phyloP scores from a whole-genome alignment of 371 early-diverging fungal species.

The Circinella umbellata region DNA sequence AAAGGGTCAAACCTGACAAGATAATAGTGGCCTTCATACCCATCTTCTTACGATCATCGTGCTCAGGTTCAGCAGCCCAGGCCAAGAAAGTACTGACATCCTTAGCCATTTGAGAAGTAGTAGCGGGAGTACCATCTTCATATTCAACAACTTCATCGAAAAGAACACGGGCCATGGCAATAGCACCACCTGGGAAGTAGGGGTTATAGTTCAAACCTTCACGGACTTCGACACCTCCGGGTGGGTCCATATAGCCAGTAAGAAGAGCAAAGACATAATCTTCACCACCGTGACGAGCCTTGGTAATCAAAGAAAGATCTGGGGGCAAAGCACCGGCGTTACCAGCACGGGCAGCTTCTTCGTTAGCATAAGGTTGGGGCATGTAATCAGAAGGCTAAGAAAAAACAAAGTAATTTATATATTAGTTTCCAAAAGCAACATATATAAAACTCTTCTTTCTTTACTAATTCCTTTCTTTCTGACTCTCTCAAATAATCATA shows the following conservation, averaged over 20 bases:
- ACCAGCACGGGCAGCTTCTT: constrained; percentile 95
- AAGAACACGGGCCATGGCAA: constrained; percentile 95
- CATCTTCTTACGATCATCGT: constrained; percentile 96
- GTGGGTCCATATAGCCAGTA: constrained; percentile 95
- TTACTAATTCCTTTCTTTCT: not conserved
- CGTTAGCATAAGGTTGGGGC: constrained; percentile 95
- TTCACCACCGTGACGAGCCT: constrained; percentile 96
- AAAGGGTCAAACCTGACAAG: constrained; percentile 55
- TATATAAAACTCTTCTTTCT: not conserved
- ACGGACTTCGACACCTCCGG: constrained; percentile 93
- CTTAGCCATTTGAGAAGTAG: constrained; percentile 97
- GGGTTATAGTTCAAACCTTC: constrained; percentile 98
- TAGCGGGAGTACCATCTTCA: constrained; percentile 98
- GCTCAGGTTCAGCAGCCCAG: constrained; percentile 97
- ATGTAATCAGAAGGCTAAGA: constrained; percentile 87
- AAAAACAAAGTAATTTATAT: not conserved
- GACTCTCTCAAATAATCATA: no score
- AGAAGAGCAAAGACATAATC: constrained; percentile 96
- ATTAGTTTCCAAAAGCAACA: no score
- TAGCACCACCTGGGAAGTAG: constrained; percentile 99
- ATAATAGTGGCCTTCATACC: constrained; percentile 90
- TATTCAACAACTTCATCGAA: constrained; percentile 96
- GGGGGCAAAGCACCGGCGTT: constrained; percentile 97
- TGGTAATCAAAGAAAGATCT: constrained; percentile 93
- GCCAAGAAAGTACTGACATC: constrained; percentile 94